Percentiles rank a stretch among this genome's conserved stretches.
Evolutionary conservation across 345 rosid species (phyloP).

Genomic region (Gossypium arboreum): DNA sequence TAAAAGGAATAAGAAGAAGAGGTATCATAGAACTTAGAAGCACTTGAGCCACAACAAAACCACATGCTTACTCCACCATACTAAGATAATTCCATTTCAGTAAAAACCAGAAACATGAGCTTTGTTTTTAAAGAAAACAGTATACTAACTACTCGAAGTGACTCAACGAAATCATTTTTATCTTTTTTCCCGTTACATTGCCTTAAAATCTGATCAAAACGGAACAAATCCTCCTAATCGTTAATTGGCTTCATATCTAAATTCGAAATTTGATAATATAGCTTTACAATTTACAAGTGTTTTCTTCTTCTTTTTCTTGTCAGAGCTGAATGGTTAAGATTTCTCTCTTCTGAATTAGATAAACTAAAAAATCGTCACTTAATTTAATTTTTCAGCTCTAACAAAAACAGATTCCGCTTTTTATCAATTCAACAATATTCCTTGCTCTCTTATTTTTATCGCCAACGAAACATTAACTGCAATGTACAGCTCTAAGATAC

Average conservation of each 20-base stretch:
- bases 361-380: no score
- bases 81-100: neutral
- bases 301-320: neutral
- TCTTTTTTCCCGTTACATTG: neutral
- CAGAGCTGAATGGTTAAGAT: neutral
- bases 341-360: neutral
- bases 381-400: neutral
- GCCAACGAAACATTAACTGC: neutral
- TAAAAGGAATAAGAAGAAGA: neutral
- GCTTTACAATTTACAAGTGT: slow-evolving; percentile 3
- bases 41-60: neutral
- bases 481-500: slow-evolving; percentile 5
- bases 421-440: neutral
- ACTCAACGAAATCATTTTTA: neutral
- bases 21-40: neutral
- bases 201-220: neutral
- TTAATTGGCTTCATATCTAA: neutral
- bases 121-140: neutral
- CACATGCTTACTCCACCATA: neutral
- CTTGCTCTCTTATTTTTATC: neutral
- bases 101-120: slow-evolving; percentile 6
- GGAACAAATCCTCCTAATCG: neutral
- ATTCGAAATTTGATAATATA: neutral
- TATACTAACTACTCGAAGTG: neutral
- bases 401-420: neutral